These are phyloP conservation scores for Fusarium oligoseptatum DNA, from an alignment of 2,329 filamentous ascomycete species.

Conservation along the genomic window DNA sequence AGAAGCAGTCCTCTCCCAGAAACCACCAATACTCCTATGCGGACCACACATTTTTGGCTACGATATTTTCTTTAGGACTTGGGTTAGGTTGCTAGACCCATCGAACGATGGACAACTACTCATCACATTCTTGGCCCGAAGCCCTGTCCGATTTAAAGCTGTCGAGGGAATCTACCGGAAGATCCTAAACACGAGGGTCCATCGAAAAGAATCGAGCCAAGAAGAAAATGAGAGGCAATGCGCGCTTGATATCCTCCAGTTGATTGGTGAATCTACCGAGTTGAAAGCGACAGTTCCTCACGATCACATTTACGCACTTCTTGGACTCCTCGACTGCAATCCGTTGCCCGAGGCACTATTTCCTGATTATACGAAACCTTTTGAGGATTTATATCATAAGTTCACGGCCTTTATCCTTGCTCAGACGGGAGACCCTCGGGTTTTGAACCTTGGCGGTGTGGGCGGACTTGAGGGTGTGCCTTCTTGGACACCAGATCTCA, in stretches of 20 bases:
- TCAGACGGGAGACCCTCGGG: neutral
- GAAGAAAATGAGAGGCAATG: neutral
- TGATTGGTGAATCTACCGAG: constrained; percentile 14
- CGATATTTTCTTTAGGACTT: constrained; percentile 18
- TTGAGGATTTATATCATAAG: neutral
- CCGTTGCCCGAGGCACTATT: neutral
- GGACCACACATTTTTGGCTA: neutral
- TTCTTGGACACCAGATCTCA: constrained; percentile 18
- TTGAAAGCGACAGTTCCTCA: constrained; percentile 27
- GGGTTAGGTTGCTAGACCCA: constrained; percentile 20
- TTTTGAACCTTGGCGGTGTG: constrained; percentile 6
- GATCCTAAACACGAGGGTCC: neutral
- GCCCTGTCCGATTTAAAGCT: constrained; percentile 14
- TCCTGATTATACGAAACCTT: neutral
- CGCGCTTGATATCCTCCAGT: neutral
- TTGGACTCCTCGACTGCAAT: constrained; percentile 19
- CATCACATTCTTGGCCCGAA: neutral
- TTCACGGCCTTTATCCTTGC: neutral
- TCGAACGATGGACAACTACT: constrained; percentile 11
- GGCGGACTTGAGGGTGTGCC: fast-evolving
- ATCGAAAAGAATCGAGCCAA: fast-evolving
- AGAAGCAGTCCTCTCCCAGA: constrained; percentile 15
- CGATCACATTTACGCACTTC: constrained; percentile 17
- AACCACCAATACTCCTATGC: neutral
- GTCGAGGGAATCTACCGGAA: constrained; percentile 5